A percentile compares a stretch with the other conserved stretches of the same genome.
Evolutionary conservation across 2,329 filamentous ascomycete genomes (phyloP).

Genomic region (Pseudogymnoascus sp.): DNA sequence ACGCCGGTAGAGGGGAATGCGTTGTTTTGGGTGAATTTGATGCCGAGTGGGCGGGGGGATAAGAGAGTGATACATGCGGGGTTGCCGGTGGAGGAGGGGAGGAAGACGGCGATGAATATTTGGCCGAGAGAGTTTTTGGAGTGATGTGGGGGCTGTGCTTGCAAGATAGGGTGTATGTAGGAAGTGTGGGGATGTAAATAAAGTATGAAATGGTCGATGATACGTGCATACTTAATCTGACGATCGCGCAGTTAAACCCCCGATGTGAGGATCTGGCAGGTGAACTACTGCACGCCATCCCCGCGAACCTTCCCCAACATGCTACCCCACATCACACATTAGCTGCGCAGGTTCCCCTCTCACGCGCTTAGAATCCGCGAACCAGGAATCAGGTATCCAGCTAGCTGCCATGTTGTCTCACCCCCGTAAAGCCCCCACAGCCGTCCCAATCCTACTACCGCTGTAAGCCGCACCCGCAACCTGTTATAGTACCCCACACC

Average conservation of each 20-base stretch:
- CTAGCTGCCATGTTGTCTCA: neutral
- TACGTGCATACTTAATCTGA: neutral
- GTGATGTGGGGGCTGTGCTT: neutral
- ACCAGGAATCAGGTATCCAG: neutral
- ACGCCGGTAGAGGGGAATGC: slow-evolving; percentile 36
- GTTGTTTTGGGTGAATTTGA: slow-evolving; percentile 40
- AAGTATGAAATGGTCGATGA: neutral
- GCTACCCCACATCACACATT: neutral
- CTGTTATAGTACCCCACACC: neutral
- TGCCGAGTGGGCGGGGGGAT: slow-evolving; percentile 36
- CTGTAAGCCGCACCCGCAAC: neutral
- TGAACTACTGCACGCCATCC: neutral
- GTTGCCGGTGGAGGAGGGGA: slow-evolving; percentile 33
- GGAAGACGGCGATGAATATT: slow-evolving; percentile 42
- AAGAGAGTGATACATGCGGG: slow-evolving; percentile 36
- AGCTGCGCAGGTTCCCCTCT: too few relatives aligned
- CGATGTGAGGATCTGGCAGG: neutral
- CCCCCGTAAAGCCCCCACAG: neutral
- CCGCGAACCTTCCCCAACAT: neutral
- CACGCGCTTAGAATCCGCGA: neutral
- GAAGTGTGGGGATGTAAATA: neutral
- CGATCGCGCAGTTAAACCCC: neutral
- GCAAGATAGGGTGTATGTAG: neutral
- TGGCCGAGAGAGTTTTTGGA: slow-evolving; percentile 28
- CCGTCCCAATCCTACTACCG: neutral